These are phyloP conservation scores for Coniophora puteana DNA, from an alignment of 1,284 basidiomycete species.

Conservation along the genomic window DNA sequence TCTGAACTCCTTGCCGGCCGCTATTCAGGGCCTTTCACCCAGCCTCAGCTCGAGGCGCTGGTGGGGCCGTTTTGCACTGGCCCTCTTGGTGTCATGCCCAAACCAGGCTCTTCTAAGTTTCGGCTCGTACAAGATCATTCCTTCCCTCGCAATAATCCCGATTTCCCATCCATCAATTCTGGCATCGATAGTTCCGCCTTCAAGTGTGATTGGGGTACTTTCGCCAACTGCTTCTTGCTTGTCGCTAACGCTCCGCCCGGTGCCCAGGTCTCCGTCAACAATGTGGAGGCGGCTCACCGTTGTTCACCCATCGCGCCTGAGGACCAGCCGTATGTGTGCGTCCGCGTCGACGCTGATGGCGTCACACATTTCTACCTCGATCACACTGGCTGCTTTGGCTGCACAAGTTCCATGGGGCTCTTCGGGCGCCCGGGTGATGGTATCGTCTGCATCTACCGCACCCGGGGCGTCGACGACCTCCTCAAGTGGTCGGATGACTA, in stretches of 20 bases:
- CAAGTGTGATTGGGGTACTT: slow-evolving; percentile 26
- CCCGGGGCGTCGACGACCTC: background rate
- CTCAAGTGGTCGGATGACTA: slow-evolving; percentile 22
- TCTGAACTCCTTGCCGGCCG: slow-evolving; percentile 1
- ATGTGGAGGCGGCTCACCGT: slow-evolving; percentile 18
- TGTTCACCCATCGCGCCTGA: slow-evolving; percentile 11
- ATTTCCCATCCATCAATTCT: slow-evolving; percentile 17
- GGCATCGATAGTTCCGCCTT: slow-evolving; percentile 22
- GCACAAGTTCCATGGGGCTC: slow-evolving; percentile 8
- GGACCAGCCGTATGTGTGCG: slow-evolving; percentile 12
- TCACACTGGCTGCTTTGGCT: slow-evolving; percentile 13
- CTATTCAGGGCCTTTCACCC: slow-evolving; percentile 1
- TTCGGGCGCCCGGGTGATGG: slow-evolving; percentile 15
- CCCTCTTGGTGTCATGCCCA: slow-evolving; percentile 17
- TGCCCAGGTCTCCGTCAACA: slow-evolving; percentile 17
- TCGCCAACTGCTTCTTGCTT: slow-evolving; percentile 12
- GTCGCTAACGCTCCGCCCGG: slow-evolving; percentile 12
- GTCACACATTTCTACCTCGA: slow-evolving; percentile 9
- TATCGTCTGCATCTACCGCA: slow-evolving; percentile 5
- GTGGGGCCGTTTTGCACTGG: slow-evolving; percentile 18
- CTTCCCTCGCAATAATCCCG: slow-evolving; percentile 1
- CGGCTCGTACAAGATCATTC: slow-evolving; percentile 8
- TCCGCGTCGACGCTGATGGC: slow-evolving; percentile 15
- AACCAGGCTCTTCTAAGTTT: slow-evolving; percentile 12
- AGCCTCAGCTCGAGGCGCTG: background rate